Evolutionary conservation across 805 yeast species (phyloP).

Genomic region (Candida ponderosae): DNA sequence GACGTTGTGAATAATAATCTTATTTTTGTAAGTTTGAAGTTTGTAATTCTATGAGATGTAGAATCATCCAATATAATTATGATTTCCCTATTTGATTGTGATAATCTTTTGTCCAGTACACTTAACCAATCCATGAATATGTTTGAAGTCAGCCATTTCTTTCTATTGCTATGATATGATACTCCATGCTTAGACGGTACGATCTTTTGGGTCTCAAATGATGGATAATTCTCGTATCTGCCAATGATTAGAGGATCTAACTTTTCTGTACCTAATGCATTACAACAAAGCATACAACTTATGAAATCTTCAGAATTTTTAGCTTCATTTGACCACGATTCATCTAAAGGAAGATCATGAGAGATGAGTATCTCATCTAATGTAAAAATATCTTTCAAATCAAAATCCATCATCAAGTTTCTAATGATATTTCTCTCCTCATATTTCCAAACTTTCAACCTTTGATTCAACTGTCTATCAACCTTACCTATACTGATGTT

Average conservation of each 20-base stretch:
- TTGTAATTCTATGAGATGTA: slow-evolving; percentile 52
- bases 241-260: slow-evolving; percentile 55
- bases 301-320: slow-evolving; percentile 29
- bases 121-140: slow-evolving; percentile 56
- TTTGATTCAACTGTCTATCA: slow-evolving; percentile 33
- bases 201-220: slow-evolving; percentile 30
- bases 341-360: slow-evolving; percentile 53
- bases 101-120: slow-evolving; percentile 50
- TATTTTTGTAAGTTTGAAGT: slow-evolving; percentile 38
- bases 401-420: slow-evolving; percentile 33
- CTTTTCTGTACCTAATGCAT: slow-evolving; percentile 57
- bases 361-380: slow-evolving; percentile 55
- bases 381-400: slow-evolving; percentile 47
- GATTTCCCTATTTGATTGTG: slow-evolving; percentile 40
- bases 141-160: slow-evolving; percentile 57
- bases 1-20: slow-evolving; percentile 31
- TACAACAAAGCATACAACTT: slow-evolving; percentile 56
- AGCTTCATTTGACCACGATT: slow-evolving; percentile 36
- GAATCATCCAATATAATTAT: slow-evolving; percentile 53
- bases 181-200: slow-evolving; percentile 41
- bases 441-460: slow-evolving; percentile 52
- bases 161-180: slow-evolving; percentile 49
- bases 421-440: slow-evolving; percentile 49
- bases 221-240: slow-evolving; percentile 39
- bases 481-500: slow-evolving; percentile 43